Evolutionary conservation across 192 early-diverging fungal species (phyloP), one percentile per base, ranked within the genome.

Genomic region (Backusella westeae): DNA sequence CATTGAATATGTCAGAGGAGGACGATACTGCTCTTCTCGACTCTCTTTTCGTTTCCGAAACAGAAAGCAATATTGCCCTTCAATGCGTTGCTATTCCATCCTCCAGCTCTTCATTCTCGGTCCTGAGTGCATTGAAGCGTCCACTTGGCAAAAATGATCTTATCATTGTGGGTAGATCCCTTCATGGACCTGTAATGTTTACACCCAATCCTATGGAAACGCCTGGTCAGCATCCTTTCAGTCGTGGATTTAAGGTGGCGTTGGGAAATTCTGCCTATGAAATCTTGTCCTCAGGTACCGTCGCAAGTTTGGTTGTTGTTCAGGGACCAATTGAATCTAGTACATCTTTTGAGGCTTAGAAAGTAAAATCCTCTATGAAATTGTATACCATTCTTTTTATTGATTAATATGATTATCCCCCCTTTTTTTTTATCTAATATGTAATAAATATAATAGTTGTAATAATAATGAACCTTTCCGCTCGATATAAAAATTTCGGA

Each of bases 281-380:
- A 34, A 69, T 69, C 2, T 69, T 69, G 19, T 69, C 67, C 34
- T 34, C 67, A 8, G 67, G 67, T n/a, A 69, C 67, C n/a, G 17
- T 69, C 9, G 67, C 67, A 34, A 69, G 67, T 39, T 21, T 69
- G 34, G 67, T 69, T 69, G 67, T 69, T 35, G 35, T 69, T 69
- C 67, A 69, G n/a, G 67, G 34, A 69, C 35, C 67, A 21, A 56
- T 56, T 56, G 53, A 56, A 56, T 56, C n/a, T 8, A 9, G 8
- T 8, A 9, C 8, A 21, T 56, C 53, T 56, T 21, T 56, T 56
- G 53, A 56, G 53, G 53, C n/a, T 21, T 56, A 56, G n/a, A 15
- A 17, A 44, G 42, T 44, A 44, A 44, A 44, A 44, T 17, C 32
- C 32, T 32, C 32, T 32, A 32, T 32, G 0, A 32, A 32, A 32